Evolutionary conservation across 495 filamentous ascomycete genomes (phyloP).

Genomic region (Gamarada debralockiae): DNA sequence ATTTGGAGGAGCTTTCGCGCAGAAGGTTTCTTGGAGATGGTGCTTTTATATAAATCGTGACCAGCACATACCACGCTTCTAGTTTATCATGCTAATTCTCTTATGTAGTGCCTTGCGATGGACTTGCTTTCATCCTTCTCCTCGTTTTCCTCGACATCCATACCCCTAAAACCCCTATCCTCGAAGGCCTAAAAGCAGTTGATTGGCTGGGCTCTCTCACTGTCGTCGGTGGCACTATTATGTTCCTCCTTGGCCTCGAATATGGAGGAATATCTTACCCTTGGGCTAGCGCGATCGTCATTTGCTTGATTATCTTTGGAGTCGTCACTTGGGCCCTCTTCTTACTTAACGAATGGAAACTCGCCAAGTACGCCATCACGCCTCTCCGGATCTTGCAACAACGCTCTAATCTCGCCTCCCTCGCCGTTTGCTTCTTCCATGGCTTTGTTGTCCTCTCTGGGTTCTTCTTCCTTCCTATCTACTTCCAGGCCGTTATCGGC

Average conservation of each 20-base stretch:
- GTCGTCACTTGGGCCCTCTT: constrained; percentile 52
- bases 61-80: too few species aligned
- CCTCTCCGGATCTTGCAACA: constrained; percentile 59
- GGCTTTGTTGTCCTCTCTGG: constrained; percentile 26
- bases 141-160: constrained; percentile 57
- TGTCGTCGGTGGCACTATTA: constrained; percentile 61
- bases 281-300: constrained; percentile 54
- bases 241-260: constrained; percentile 71
- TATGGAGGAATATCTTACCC: constrained; percentile 65
- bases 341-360: constrained; percentile 55
- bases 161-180: constrained; percentile 50
- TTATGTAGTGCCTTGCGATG: constrained; percentile 52
- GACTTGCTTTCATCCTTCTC: constrained; percentile 49
- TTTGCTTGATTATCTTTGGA: constrained; percentile 70
- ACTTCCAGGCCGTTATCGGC: constrained; percentile 70
- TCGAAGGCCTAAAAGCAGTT: constrained; percentile 42
- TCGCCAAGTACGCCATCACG: constrained; percentile 69
- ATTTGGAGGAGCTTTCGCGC: too few species aligned
- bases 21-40: too few species aligned
- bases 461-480: constrained; percentile 57
- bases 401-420: constrained; percentile 49
- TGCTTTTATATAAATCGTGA: too few species aligned
- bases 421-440: constrained; percentile 54
- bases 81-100: too few species aligned
- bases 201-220: constrained; percentile 51